A percentile compares a stretch with the other conserved stretches of the same genome.
Evolutionary conservation across 495 filamentous ascomycete genomes (phyloP).

Genomic region (Daldinia caldariorum): DNA sequence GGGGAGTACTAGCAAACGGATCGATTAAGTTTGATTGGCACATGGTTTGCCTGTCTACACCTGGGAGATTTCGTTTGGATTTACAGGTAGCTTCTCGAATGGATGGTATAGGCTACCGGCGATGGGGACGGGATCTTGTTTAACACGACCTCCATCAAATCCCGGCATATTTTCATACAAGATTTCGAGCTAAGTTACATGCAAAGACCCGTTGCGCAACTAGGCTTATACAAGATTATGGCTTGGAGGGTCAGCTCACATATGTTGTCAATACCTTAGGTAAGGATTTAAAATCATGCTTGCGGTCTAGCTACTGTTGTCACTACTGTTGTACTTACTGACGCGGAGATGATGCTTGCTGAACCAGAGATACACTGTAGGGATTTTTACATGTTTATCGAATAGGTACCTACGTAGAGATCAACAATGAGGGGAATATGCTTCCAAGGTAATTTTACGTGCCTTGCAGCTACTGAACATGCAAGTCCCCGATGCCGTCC

Average conservation of each 20-base stretch:
- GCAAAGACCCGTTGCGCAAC: constrained; percentile 28
- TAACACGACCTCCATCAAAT: constrained; percentile 14
- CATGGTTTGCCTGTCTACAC: constrained; percentile 17
- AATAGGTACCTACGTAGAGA: background rate
- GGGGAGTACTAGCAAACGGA: constrained; percentile 21
- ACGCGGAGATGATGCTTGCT: background rate
- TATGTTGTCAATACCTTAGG: background rate
- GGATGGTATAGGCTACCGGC: constrained; percentile 23
- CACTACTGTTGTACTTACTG: background rate
- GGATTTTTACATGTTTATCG: background rate
- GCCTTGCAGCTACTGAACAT: constrained; percentile 39
- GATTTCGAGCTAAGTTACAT: constrained; percentile 19
- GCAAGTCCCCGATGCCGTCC: constrained; percentile 41
- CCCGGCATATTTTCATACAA: constrained; percentile 17
- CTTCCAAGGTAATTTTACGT: constrained; percentile 34
- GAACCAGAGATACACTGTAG: background rate
- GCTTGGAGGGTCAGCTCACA: constrained; percentile 5
- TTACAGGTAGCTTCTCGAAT: constrained; percentile 1
- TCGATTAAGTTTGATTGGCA: constrained; percentile 7
- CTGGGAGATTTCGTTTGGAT: background rate
- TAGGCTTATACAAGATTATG: constrained; percentile 20
- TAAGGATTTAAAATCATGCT: background rate
- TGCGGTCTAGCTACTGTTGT: background rate
- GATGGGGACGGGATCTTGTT: constrained; percentile 33
- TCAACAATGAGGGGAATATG: constrained; percentile 10